These are phyloP conservation scores for Pseudocercospora fijiensis DNA, from an alignment of 2,329 filamentous ascomycete genomes.

Conservation along the genomic window DNA sequence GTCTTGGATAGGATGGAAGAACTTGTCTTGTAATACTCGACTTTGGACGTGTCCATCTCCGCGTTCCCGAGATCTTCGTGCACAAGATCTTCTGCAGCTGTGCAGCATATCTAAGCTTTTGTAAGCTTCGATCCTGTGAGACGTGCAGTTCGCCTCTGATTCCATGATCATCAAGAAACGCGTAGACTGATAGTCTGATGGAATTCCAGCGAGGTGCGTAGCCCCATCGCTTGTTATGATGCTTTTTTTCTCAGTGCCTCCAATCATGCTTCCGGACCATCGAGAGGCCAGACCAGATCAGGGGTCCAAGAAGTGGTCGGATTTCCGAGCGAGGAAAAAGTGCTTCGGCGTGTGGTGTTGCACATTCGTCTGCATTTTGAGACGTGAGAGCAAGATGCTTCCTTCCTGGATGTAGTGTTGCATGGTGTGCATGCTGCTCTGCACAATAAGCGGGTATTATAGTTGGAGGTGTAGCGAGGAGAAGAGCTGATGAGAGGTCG, in stretches of 20 bases:
- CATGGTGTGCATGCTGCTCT: neutral
- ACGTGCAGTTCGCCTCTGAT: neutral
- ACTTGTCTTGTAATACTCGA: neutral
- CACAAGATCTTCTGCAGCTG: conserved; percentile 2
- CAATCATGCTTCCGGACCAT: neutral
- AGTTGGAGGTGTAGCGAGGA: neutral
- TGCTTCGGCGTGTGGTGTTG: neutral
- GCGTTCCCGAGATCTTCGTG: neutral
- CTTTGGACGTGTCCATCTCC: neutral
- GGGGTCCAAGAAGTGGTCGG: neutral
- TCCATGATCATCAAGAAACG: too few relatives aligned
- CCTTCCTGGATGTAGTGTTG: neutral
- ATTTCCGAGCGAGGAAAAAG: neutral
- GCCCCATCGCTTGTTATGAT: neutral
- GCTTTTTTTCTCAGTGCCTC: neutral
- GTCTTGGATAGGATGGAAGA: neutral
- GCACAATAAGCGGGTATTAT: neutral
- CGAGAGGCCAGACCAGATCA: neutral
- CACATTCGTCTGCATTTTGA: neutral
- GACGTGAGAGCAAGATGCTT: neutral
- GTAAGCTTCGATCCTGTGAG: neutral
- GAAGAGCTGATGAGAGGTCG: neutral
- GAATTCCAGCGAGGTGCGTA: neutral
- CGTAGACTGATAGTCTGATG: too few relatives aligned
- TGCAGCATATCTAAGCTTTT: conserved; percentile 3